phyloP scores from a whole-genome alignment of 164 flowering plant species.

The Vitis amurensis region DNA sequence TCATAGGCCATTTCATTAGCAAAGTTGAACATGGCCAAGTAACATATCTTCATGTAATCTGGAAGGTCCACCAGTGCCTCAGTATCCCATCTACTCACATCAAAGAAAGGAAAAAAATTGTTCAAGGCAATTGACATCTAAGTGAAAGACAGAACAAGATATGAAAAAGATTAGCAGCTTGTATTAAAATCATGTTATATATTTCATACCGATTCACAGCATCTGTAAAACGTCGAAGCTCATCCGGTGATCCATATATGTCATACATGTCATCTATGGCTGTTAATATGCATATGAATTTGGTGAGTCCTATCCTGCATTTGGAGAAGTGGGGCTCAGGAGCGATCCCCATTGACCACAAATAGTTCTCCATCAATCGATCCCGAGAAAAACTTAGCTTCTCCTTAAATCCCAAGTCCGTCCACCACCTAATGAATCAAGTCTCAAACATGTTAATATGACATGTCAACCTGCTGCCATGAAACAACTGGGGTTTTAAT shows the following conservation, averaged over 20 bases:
- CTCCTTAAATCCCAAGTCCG: constrained; percentile 6
- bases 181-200: constrained; percentile 16
- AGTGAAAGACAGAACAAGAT: too few relatives aligned
- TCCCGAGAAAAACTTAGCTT: constrained; percentile 28
- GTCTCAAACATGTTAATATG: neutral
- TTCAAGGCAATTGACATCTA: too few relatives aligned
- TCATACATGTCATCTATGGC: constrained; percentile 33
- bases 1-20: constrained; percentile 15
- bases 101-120: neutral
- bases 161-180: neutral
- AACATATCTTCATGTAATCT: constrained; percentile 29
- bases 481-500: neutral
- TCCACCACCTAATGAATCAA: constrained; percentile 30
- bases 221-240: constrained; percentile 25
- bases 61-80: constrained; percentile 26
- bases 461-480: too few relatives aligned
- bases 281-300: constrained; percentile 15
- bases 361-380: constrained; percentile 27
- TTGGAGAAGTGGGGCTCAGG: constrained; percentile 13
- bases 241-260: constrained; percentile 32
- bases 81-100: constrained; percentile 29
- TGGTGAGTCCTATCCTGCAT: constrained; percentile 22
- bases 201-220: constrained; percentile 26
- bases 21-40: constrained; percentile 20
- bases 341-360: constrained; percentile 26